Conservation (phyloP, 345 rosid genomes). For the Camelina sativa region DNA sequence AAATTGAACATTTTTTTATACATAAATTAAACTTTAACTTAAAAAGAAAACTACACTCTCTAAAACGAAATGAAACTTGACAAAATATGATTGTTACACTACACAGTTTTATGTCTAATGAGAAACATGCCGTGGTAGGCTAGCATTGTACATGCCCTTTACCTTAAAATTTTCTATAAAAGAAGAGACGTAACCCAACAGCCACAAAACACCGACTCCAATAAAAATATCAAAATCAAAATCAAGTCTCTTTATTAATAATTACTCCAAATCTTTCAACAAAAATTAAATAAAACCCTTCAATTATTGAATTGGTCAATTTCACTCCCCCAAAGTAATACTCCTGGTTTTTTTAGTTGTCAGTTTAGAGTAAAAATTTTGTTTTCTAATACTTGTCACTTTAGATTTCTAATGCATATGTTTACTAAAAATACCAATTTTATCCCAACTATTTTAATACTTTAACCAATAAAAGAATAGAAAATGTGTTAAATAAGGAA, state of each 20-base stretch:
- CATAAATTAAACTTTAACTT: too few relatives aligned
- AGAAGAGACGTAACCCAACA: conserved; percentile 24
- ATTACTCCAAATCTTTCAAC: not conserved
- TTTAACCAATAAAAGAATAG: too few relatives aligned
- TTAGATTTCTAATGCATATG: too few relatives aligned
- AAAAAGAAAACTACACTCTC: not conserved
- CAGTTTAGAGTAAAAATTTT: too few relatives aligned
- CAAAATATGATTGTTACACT: not conserved
- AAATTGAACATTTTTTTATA: too few relatives aligned
- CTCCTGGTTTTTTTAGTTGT: too few relatives aligned
- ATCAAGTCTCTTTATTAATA: not conserved
- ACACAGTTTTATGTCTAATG: not conserved
- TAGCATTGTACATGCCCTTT: conserved; percentile 15
- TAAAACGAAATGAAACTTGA: not conserved
- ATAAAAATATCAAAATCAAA: not conserved
- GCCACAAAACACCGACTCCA: not conserved
- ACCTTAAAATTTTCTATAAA: not conserved
- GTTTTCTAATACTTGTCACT: too few relatives aligned
- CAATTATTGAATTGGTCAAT: conserved; percentile 26
- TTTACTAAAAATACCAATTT: too few relatives aligned
- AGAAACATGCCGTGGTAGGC: not conserved
- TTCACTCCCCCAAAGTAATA: not conserved
- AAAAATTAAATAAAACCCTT: not conserved
- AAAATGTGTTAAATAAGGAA: too few relatives aligned
- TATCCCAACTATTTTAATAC: too few relatives aligned